Evolutionary conservation across 2,329 filamentous ascomycete species (phyloP), one percentile per base, ranked within the genome.

Genomic region (Biscogniauxia marginata): DNA sequence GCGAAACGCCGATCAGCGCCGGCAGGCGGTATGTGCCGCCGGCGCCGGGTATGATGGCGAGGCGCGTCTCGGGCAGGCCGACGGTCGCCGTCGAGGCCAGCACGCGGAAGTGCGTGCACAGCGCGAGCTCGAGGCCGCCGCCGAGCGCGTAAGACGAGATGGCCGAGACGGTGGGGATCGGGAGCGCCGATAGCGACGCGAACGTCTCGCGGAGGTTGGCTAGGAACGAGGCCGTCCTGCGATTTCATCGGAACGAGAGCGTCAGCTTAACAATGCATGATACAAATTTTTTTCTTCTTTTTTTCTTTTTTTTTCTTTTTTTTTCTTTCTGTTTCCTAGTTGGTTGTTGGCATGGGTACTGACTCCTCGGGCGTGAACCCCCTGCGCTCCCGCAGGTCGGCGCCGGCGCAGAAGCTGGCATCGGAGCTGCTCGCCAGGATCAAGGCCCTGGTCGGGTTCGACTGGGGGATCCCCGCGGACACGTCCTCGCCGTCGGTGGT

Each of bases 31-130:
- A 91, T 1, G 93, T 98, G 58, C 93, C 95, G 46, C 95, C 95
- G 2, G 93, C 95, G 57, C 95, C 95, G 3, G 95, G 95, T 62
- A 99, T 89, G 71, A 99, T 99, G 54, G 89, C 95, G 2, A 99
- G 83, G 2, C 93, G 83, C 1, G 95, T 98, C 73, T 99, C 95
- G 1, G 95, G 95, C 4, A 76, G 84, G 0, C 86, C 93, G 53
- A 99, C 85, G 21, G 81, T 77, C 16, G 91, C 89, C 30, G 87
- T 89, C 43, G 90, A 91, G 25, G 87, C 84, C 63, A 98, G 87
- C 52, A 99, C 88, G 63, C 95, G 91, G 74, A 99, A 86, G 73
- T 95, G 87, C 1, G 93, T 96, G 64, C 89, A 87, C 6, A 99
- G 85, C 1, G 92, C 93, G 52, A 99, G 84, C 76, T 99, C 95